These are phyloP conservation scores for Dunaliella primolecta DNA, from an alignment of 139 green algal species.

Conservation along the genomic window DNA sequence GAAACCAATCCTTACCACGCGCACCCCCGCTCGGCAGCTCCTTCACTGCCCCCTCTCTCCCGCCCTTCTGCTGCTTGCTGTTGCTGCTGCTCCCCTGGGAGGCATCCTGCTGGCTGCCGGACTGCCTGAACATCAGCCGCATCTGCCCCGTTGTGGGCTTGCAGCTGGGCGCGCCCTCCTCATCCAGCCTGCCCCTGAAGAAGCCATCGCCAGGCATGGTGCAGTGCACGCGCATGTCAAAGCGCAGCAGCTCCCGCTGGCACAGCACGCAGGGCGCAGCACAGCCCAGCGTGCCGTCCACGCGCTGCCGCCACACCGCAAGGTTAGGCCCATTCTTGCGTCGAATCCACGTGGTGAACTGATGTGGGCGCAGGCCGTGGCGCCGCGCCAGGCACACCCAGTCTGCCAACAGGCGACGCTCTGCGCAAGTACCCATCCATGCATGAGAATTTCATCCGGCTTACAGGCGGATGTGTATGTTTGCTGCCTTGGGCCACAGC, in stretches of 20 bases:
- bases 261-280: conserved; percentile 62
- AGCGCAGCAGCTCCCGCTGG: conserved; percentile 42
- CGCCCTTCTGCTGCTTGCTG: too few relatives aligned
- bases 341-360: conserved; percentile 57
- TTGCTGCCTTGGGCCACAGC: too few relatives aligned
- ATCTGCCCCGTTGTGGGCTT: conserved; percentile 49
- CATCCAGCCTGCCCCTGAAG: conserved; percentile 46
- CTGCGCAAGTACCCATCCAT: not conserved
- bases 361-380: conserved; percentile 47
- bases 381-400: conserved; percentile 43
- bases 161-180: conserved; percentile 34
- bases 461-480: too few relatives aligned
- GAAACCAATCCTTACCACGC: not conserved
- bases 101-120: not conserved
- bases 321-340: conserved; percentile 59
- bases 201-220: conserved; percentile 27
- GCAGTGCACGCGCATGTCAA: conserved; percentile 58
- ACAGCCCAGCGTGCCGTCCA: conserved; percentile 58
- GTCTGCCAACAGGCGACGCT: conserved; percentile 28
- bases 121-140: conserved; percentile 1
- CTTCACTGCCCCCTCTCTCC: not conserved
- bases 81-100: not conserved
- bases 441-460: too few relatives aligned
- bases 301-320: conserved; percentile 46
- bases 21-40: not conserved